Evolutionary conservation across 2,329 filamentous ascomycete genomes (phyloP).

Genomic region (Hypomyces perniciosus): DNA sequence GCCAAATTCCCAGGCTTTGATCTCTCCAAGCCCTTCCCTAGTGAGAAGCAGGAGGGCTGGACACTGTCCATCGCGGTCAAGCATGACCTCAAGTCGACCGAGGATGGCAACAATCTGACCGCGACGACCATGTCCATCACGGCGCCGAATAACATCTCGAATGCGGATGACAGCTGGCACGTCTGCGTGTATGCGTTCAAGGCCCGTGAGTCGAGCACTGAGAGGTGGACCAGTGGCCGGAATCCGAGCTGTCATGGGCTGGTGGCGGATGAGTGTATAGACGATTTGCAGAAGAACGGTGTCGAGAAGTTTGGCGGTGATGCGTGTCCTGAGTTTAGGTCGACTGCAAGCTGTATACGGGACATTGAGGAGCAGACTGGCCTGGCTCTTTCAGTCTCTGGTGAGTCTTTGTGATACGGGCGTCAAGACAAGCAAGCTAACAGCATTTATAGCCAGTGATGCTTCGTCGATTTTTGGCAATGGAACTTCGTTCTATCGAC

Average conservation of each 20-base stretch:
- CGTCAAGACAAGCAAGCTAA: not conserved
- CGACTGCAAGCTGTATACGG: conserved; percentile 6
- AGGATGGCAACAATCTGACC: not conserved
- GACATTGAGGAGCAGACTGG: conserved; percentile 3
- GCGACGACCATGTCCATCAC: conserved; percentile 9
- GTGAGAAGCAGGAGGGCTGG: conserved; percentile 9
- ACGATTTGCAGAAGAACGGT: conserved; percentile 4
- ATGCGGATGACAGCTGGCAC: conserved; percentile 12
- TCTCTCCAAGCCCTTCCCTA: conserved; percentile 8
- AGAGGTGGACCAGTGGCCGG: conserved; percentile 1
- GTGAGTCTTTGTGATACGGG: not conserved
- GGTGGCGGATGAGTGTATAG: conserved; percentile 7
- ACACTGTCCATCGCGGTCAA: conserved; percentile 3
- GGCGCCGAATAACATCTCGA: not conserved
- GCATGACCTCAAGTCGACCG: not conserved
- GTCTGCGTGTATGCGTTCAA: conserved; percentile 12
- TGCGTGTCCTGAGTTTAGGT: conserved; percentile 1
- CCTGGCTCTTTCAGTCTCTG: not conserved
- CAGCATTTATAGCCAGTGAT: conserved; percentile 1
- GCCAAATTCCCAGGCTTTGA: conserved; percentile 9
- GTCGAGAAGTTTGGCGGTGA: not conserved
- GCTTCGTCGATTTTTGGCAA: not conserved
- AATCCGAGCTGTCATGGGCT: conserved; percentile 8
- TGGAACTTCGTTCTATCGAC: conserved; percentile 9
- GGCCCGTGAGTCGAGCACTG: not conserved